Evolutionary conservation across 768 basidiomycete species (phyloP).

Genomic region (Daedaleopsis sinensis): DNA sequence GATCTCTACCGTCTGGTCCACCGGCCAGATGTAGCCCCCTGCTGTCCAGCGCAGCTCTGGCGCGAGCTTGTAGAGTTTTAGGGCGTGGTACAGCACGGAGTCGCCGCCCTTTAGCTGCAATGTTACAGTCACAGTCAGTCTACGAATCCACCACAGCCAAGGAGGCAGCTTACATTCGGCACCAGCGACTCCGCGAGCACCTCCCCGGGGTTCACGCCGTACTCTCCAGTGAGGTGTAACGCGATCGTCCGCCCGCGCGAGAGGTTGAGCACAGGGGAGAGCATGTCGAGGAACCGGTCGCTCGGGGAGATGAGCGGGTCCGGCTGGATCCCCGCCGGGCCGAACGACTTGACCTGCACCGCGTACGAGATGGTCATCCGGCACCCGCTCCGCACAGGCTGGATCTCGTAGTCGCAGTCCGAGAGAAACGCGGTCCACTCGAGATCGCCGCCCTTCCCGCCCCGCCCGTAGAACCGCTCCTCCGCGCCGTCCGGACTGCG

Average conservation of each 20-base stretch:
- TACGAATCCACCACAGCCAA: background rate
- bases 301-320: conserved; percentile 74
- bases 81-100: conserved; percentile 71
- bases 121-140: background rate
- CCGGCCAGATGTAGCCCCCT: conserved; percentile 82
- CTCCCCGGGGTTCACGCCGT: conserved; percentile 71
- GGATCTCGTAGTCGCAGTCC: conserved; percentile 77
- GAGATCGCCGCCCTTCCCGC: conserved; percentile 64
- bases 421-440: conserved; percentile 80
- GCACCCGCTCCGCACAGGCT: conserved; percentile 71
- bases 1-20: conserved; percentile 69
- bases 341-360: conserved; percentile 70
- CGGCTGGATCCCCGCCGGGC: conserved; percentile 49
- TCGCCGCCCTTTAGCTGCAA: conserved; percentile 77
- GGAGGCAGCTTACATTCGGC: conserved; percentile 56
- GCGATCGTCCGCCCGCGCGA: conserved; percentile 73
- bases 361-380: conserved; percentile 72
- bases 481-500: conserved; percentile 55
- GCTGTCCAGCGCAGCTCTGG: conserved; percentile 83
- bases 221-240: conserved; percentile 71
- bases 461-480: conserved; percentile 65
- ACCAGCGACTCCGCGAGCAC: conserved; percentile 70
- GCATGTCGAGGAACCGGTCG: conserved; percentile 70
- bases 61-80: conserved; percentile 74
- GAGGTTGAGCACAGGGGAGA: conserved; percentile 72